Conservation (phyloP, 257 asterid genomes). For the Solanum microdontum region DNA sequence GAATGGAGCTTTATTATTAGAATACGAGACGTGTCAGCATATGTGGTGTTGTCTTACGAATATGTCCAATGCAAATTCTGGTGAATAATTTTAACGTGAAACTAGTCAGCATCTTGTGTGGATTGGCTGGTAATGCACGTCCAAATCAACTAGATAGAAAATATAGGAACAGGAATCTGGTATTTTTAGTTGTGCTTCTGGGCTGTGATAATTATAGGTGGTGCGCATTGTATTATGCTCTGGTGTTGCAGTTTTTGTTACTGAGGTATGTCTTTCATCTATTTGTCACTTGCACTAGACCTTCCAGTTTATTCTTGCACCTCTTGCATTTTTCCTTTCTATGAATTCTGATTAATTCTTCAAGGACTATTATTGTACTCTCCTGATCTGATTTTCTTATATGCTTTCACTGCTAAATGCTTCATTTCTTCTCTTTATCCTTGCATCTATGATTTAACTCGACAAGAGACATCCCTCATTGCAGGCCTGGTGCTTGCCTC, state of each 20-base stretch:
- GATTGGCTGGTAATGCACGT: not conserved
- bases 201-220: not conserved
- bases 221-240: not conserved
- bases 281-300: not conserved
- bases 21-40: not conserved
- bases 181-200: not conserved
- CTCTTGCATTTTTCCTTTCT: not conserved
- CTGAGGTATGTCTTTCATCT: not conserved
- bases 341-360: not conserved
- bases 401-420: not conserved
- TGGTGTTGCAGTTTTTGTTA: not conserved
- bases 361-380: not conserved
- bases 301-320: not conserved
- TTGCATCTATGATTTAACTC: slow-evolving; percentile 3
- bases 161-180: not conserved
- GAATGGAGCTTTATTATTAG: no score
- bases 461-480: slow-evolving; percentile 29
- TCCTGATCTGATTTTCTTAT: not conserved
- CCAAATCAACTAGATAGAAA: not conserved
- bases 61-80: not conserved
- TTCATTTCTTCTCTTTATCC: not conserved
- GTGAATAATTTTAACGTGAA: not conserved
- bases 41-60: not conserved
- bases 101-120: not conserved
- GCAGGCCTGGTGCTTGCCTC: slow-evolving; percentile 31